Conservation (phyloP, 768 basidiomycete genomes). For the Panus rudis region DNA sequence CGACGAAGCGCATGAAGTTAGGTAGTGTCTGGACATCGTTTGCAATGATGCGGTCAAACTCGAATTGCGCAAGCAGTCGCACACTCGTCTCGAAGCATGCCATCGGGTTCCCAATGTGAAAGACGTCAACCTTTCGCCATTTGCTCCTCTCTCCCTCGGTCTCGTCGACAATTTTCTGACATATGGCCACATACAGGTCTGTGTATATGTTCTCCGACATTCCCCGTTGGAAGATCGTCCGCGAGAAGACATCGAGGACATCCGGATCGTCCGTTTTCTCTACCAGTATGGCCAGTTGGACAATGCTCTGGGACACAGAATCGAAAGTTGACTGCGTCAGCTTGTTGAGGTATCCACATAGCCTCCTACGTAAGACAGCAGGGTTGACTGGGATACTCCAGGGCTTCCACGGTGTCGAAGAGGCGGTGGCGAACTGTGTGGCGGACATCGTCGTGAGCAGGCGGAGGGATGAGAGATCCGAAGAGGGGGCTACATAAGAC, state of each 20-base stretch:
- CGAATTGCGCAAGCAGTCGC: constrained; percentile 5
- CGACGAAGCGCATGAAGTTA: constrained; percentile 12
- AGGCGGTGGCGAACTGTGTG: background rate
- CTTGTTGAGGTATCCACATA: constrained; percentile 54
- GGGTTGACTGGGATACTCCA: constrained; percentile 24
- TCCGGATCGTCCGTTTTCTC: constrained; percentile 40
- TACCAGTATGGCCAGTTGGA: constrained; percentile 35
- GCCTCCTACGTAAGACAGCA: constrained; percentile 39
- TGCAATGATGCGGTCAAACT: constrained; percentile 5
- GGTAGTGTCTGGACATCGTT: constrained; percentile 1
- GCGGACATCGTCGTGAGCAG: background rate
- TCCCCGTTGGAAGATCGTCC: constrained; percentile 47
- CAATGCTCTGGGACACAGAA: constrained; percentile 41
- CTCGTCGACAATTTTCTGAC: constrained; percentile 39
- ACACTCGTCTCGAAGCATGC: constrained; percentile 12
- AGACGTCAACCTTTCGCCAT: constrained; percentile 19
- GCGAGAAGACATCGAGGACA: constrained; percentile 43
- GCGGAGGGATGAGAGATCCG: background rate
- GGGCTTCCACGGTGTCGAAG: constrained; percentile 14
- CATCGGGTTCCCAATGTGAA: constrained; percentile 14
- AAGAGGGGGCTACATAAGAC: background rate
- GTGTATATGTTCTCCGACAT: constrained; percentile 45
- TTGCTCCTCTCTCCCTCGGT: constrained; percentile 25
- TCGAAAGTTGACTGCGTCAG: constrained; percentile 46
- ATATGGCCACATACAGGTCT: constrained; percentile 45